These are phyloP conservation scores for Kurtzmaniella quercitrusa DNA, from an alignment of 1,139 yeast species.

Conservation along the genomic window DNA sequence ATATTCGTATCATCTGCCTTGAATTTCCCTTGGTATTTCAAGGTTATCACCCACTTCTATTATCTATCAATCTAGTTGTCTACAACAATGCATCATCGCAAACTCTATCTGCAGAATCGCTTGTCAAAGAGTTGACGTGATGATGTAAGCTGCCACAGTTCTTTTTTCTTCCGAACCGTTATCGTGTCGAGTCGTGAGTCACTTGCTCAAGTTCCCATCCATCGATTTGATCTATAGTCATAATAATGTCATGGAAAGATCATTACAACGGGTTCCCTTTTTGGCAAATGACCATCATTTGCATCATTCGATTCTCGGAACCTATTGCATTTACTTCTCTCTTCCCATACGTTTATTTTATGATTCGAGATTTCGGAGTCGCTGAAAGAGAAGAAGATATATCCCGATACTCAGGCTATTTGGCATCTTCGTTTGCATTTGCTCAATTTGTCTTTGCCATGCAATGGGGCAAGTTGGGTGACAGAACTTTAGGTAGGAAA, in stretches of 20 bases:
- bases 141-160: constrained; percentile 1
- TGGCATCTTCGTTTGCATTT: constrained; percentile 36
- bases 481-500: constrained; percentile 28
- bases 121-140: background rate
- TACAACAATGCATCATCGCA: background rate
- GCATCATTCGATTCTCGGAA: constrained; percentile 32
- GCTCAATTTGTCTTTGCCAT: constrained; percentile 35
- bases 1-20: too few relatives aligned
- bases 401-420: constrained; percentile 34
- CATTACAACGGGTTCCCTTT: constrained; percentile 32
- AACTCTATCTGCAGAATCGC: background rate
- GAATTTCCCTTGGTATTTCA: too few relatives aligned
- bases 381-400: constrained; percentile 33
- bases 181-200: background rate
- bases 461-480: constrained; percentile 34
- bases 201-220: background rate
- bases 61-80: too few relatives aligned
- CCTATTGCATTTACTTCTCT: constrained; percentile 39
- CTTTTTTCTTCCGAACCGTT: background rate
- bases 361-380: constrained; percentile 35
- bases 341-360: constrained; percentile 37
- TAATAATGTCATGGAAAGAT: constrained; percentile 12
- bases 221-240: background rate
- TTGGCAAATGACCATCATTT: constrained; percentile 31
- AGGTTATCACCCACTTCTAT: too few relatives aligned